Base-by-base conservation (phyloP, 306 rosid species). In the Calophaca sinica region DNA sequence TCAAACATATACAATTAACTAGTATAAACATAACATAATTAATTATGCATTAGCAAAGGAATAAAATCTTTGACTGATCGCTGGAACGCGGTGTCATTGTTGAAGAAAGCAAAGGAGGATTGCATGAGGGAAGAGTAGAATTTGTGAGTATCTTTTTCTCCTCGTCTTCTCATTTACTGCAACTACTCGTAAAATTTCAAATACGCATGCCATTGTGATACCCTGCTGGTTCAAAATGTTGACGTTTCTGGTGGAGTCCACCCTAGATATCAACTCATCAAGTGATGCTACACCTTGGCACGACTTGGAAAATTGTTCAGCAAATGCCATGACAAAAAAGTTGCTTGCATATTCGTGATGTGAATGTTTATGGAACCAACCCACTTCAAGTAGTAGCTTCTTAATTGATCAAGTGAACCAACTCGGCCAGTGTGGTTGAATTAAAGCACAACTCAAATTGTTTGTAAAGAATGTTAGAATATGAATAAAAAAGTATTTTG, bases 211-310 rank as follows among this genome's bases (percentile, higher is more conserved):
- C 31, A 39, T 41, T 49, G 61, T 32, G 68, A 58, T 15, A 11
- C 32, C 62, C 63, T 31, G 14, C 33, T 51, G 15, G 85, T 60
- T 66, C 79, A 82, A 77, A 82, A 72, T 82, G 72, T 82, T 72
- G 82, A 82, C 82, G 51, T 77, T 51, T 62, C 62, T 77, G 70
- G 73, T 76, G 78, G 82, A 77, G 76, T 82, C 57, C 73, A 59
- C 80, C 77, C 64, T 36, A 6, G 62, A 60, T 28, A 33, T 48
- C 44, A 67, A 14, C 59, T 4, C 51, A 12, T 73, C 72, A 60
- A 31, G 61, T 1, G 20, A 38, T 33, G 79, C 64, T 2, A 2
- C 4, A 49, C 6, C 49, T 49, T 80, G 64, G 31, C 26, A 50
- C 7, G 35, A 74, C 71, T 59, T 28, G 20, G 59, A 80, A 74